Conservation (phyloP, 495 filamentous ascomycete genomes). For the Xylaria flabelliformis region DNA sequence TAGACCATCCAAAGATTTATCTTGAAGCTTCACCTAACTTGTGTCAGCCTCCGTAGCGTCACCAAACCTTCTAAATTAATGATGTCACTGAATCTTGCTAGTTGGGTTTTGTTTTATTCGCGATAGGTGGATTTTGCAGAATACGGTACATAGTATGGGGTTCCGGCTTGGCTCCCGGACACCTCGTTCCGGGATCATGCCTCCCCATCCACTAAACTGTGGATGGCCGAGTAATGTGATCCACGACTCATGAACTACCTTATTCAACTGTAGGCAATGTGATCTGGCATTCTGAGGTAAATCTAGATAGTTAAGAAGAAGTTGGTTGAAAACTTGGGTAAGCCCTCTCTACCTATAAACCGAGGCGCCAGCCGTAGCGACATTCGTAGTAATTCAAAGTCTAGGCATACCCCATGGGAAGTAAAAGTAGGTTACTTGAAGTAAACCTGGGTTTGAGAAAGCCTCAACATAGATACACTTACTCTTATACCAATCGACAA, state of each 20-base stretch:
- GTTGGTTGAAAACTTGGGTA: background rate
- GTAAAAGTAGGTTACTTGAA: background rate
- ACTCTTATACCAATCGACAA: background rate
- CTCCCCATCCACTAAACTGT: background rate
- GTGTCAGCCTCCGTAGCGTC: background rate
- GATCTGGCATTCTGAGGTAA: background rate
- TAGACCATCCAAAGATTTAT: background rate
- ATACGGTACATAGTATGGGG: background rate
- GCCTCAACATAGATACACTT: background rate
- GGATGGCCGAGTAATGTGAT: background rate
- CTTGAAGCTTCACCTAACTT: background rate
- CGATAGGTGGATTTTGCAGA: background rate
- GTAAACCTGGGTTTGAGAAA: background rate
- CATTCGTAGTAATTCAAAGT: background rate
- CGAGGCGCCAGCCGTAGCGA: background rate
- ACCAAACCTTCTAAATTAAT: background rate
- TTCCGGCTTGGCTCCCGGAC: conserved; percentile 3
- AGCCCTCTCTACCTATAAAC: background rate
- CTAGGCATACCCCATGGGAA: background rate
- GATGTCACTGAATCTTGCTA: background rate
- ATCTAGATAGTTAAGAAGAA: background rate
- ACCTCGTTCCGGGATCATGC: background rate
- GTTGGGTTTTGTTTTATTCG: background rate
- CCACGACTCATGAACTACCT: background rate
- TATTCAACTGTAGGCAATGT: background rate